Base-by-base conservation (phyloP, 192 early-diverging fungal species). In the Obelidium mucronatum region DNA sequence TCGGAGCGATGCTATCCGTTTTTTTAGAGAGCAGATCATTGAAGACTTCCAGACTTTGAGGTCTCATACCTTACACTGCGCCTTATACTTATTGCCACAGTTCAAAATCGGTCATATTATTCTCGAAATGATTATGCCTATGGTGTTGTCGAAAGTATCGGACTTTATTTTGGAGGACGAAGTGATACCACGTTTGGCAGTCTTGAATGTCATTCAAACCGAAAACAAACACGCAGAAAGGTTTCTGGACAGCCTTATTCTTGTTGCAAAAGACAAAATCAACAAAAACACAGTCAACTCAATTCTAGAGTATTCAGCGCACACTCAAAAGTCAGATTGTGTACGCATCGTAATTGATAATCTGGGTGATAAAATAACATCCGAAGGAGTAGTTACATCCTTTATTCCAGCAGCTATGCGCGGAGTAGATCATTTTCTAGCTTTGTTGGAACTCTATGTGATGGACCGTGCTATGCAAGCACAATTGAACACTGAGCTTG, bases 301-400 rank as follows among this genome's bases (percentile, higher is more conserved):
- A 1, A 76, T 76, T 4, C 68, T 84, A 8, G 83, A 84, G 44
- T 81, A 65, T 44, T 39, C 73, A 28, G 75, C 74, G 15, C 83
- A 84, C 39, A 56, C 79, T 36, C 72, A 76, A 39, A 65, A 78
- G 30, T 65, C 80, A 19, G 66, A 72, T 15, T 84, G 83, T 52
- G 63, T 51, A n/a, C 39, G 78, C 17, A 53, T 79, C 22, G 37
- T 84, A 15, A 35, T 84, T 24, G 73, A 82, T 35, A 52, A 72
- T n/a, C 37, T 68, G 8, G 36, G 44, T 19, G 53, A 71, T 26
- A 33, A 75, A 15, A 51, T 82, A 17, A 54, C 40, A 5, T 65
- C 77, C 8, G 80, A 82, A 48, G 80, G 80, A 11, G 74, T 82
- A 34, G 58, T 75, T 1, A 48, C 77, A 4, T 65, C 80, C 2